Evolutionary conservation across 495 filamentous ascomycete genomes (phyloP), one percentile per base, ranked within the genome.

Genomic region (Aspergillus mulundensis): DNA sequence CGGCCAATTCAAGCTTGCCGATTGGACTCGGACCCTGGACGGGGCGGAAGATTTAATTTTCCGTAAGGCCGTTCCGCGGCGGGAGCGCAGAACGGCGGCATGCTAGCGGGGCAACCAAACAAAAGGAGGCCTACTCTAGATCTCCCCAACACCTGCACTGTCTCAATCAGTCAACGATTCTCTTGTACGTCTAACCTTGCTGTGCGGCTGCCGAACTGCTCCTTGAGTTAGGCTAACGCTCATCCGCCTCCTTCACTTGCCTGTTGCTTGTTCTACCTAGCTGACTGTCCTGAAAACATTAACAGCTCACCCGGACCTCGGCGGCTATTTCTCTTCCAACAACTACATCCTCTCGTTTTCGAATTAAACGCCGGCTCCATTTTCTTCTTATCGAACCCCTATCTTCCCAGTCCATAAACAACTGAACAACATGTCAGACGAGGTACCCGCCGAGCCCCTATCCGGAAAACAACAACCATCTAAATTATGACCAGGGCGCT

Each of bases 401-500:
- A 18, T 23, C 42, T 20, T 2, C 42, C 12, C 7, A 19, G 6
- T 18, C 1, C 7, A 25, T 19, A 20, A 11, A 21, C 36, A 19
- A 1, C 53, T 41, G 12, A 52, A 56, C 61, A 57, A 67, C 36
- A 78, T 78, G 75, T 68, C 73, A 28, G 71, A 74, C 50, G 74
- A 79, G 57, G 76, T 79, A 57, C 60, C 30, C 15, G 25, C 11
- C 14, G 39, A 59, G 53, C 32, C 28, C 7, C 44, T 10, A 40
- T 24, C 39, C 49, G 38, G 47, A 53, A 60, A 16, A 21, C 44
- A 40, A 39, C 63, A 57, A 54, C 66, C 56, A 28, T 56, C 47
- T 30, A 48, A n/a, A 14, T n/a, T 24, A 46, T 54, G 42, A 53
- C 50, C 56, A 97, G 90, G 94, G 94, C 69, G 94, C 95, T 55